phyloP scores from a whole-genome alignment of 768 basidiomycete species.

The Leccinum imitatum region DNA sequence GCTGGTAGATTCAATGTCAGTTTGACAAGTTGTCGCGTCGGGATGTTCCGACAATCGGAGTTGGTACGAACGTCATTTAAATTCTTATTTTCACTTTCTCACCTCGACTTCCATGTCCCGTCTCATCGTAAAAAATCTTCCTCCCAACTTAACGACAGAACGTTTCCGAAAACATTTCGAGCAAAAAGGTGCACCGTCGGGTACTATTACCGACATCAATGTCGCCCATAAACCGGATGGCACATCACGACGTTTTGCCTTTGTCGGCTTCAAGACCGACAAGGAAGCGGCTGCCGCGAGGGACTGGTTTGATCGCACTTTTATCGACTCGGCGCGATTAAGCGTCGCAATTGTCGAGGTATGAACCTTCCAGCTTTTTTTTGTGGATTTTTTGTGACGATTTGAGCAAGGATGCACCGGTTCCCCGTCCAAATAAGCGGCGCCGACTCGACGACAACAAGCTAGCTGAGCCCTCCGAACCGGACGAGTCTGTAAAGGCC shows the following conservation, averaged over 20 bases:
- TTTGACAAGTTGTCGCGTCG: not conserved
- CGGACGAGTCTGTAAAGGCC: slow-evolving; percentile 36
- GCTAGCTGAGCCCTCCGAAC: slow-evolving; percentile 5
- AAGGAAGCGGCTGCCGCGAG: slow-evolving; percentile 71
- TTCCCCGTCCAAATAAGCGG: slow-evolving; percentile 69
- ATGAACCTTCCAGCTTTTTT: not conserved
- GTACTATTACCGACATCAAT: slow-evolving; percentile 83
- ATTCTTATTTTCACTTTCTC: not conserved
- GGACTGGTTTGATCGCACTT: slow-evolving; percentile 84
- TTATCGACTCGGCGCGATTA: slow-evolving; percentile 76
- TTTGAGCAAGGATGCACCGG: slow-evolving; percentile 56
- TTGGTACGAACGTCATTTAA: not conserved
- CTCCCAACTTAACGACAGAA: slow-evolving; percentile 61
- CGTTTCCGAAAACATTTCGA: slow-evolving; percentile 70
- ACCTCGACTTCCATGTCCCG: slow-evolving; percentile 59
- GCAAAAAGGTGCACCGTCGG: slow-evolving; percentile 56
- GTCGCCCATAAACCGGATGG: slow-evolving; percentile 77
- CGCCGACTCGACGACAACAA: slow-evolving; percentile 40
- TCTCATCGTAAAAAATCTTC: slow-evolving; percentile 81
- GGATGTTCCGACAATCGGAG: slow-evolving; percentile 28
- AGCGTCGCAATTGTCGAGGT: slow-evolving; percentile 79
- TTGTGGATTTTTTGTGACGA: slow-evolving; percentile 7
- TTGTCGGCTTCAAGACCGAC: slow-evolving; percentile 85
- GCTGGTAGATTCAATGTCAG: not conserved
- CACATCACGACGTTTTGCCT: slow-evolving; percentile 84